phyloP scores from a whole-genome alignment of 768 basidiomycete species.

The Phaeotremella skinneri region DNA sequence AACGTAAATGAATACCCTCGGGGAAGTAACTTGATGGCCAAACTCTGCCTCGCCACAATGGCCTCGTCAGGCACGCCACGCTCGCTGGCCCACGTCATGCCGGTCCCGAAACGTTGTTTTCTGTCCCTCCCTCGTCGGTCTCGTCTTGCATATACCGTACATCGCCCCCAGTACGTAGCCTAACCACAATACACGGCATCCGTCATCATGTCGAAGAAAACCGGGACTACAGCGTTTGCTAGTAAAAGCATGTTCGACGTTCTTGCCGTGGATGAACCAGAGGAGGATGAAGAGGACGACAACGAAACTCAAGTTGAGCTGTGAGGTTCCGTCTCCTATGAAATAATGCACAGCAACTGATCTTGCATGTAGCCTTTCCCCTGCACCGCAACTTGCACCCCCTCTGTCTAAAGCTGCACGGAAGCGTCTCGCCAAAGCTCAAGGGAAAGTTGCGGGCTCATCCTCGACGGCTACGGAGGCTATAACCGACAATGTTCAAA shows the following conservation, averaged over 20 bases:
- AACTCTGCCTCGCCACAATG: no score
- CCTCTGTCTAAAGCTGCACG: slow-evolving; percentile 31
- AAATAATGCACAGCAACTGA: neutral
- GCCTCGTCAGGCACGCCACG: no score
- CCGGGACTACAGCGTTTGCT: slow-evolving; percentile 15
- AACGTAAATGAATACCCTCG: no score
- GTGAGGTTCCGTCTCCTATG: neutral
- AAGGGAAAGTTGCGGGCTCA: slow-evolving; percentile 19
- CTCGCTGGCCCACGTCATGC: no score
- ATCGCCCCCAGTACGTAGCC: no score
- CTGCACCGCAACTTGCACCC: neutral
- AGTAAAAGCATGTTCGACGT: slow-evolving; percentile 33
- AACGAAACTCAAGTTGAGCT: neutral
- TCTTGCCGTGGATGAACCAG: slow-evolving; percentile 24
- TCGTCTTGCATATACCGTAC: no score
- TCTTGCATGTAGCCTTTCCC: neutral
- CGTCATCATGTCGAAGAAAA: slow-evolving; percentile 24
- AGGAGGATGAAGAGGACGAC: slow-evolving; percentile 29
- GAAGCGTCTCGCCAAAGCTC: slow-evolving; percentile 29
- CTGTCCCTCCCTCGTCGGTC: no score
- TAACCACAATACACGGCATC: neutral
- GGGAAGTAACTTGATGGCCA: no score
- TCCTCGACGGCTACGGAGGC: slow-evolving; percentile 2
- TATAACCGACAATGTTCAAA: neutral
- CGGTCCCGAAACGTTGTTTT: no score